Evolutionary conservation across 2,329 filamentous ascomycete species (phyloP), one percentile per base, ranked within the genome.

Genomic region (Zymoseptoria brevis): DNA sequence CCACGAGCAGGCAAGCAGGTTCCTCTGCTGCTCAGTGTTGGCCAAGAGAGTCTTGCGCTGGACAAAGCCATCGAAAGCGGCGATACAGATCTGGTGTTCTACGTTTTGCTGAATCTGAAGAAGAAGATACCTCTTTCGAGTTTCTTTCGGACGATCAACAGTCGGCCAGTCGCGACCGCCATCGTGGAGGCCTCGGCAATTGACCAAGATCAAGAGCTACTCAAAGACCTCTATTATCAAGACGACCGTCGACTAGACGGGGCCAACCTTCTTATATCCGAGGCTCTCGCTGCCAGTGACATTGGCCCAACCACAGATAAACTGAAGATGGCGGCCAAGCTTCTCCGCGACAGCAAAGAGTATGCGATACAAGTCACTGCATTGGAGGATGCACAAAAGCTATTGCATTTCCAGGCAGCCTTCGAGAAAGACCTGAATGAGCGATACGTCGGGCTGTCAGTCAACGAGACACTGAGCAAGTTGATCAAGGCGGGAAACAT

Each of bases 171-270:
- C 24, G 94, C 94, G 3, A 91, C 90, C 1, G 90, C 94, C 0
- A 82, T 99, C 9, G 89, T 99, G 22, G 94, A 99, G 74, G 83
- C 90, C 1, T 87, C 87, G 0, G 93, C 94, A 0, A 80, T 82
- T 55, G 85, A 89, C 55, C 88, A 96, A 68, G 91, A 96, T 67
- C 81, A 83, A 0, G 85, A 88, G 57, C 75, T 99, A 21, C 83
- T 99, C 24, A 99, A 97, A 70, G 94, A 97, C 71, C 79, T 99
- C 3, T 99, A 94, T 76, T 99, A 99, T 72, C 94, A 97, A 75
- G 94, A 97, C 68, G 94, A 99, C 72, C 85, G 93, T 4, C 85
- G 92, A 3, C 79, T 91, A 4, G 94, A 97, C 64, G 91, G 94
- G 2, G 89, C 93, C 0, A 88, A 90, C 59, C 85, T 99, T 1